Evolutionary conservation across 1,139 yeast species (phyloP), one percentile per base, ranked within the genome.

Genomic region (Kodamaea sp.): DNA sequence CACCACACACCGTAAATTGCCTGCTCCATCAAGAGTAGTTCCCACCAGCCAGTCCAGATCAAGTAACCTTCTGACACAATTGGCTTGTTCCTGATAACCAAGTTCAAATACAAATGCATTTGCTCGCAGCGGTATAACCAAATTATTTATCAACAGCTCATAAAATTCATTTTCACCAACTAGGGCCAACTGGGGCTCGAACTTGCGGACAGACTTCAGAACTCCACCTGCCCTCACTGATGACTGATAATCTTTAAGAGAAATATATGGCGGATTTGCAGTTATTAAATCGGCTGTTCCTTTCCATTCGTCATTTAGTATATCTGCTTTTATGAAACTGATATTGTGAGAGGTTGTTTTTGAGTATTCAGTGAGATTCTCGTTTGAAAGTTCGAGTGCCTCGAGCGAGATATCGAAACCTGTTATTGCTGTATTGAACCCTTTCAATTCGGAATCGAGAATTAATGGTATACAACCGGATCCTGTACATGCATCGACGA

Each of bases 231-330:
- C 73, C 44, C 33, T 58, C 53, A 39, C 46, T 29, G 53, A 60
- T 34, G 38, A 47, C 2, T 53, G 49, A 50, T 75, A 78, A 27
- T 78, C 79, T 0, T 51, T 37, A 2, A 37, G 11, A 0, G 90
- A 80, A 7, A 92, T 81, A 54, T 92, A 92, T 0, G 98, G 98
- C 1, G 98, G 98, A 52, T 92, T 92, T 20, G 96, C 78, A 0
- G 84, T 75, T 1, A 92, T 56, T 4, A 90, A 40, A 46, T 84
- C 86, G 8, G 66, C 39, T 5, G 24, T 20, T 3, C 24, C 22
- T 36, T 37, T 40, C 48, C 45, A 9, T 8, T 39, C 10, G 4
- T 15, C 20, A 15, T 15, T 15, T 3, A 15, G 20, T 15, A 15
- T 15, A 15, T 15, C 20, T 15, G 20, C 20, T 15, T 15, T 15